Conservation (phyloP, 2,329 filamentous ascomycete species). For the Daldinia sp. region DNA sequence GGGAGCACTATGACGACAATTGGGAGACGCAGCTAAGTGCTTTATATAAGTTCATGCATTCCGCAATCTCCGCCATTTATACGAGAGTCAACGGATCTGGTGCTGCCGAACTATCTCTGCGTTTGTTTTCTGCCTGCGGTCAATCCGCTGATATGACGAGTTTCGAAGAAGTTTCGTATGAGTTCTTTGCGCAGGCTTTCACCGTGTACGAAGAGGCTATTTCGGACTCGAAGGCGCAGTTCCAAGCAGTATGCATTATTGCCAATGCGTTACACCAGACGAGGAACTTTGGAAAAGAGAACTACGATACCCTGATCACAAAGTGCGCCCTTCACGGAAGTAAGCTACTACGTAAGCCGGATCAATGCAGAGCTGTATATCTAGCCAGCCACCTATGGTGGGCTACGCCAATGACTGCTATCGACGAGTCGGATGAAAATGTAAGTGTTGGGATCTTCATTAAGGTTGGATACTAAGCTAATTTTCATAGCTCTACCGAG, state of each 20-base stretch:
- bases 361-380: conserved; percentile 97
- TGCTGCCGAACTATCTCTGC: conserved; percentile 85
- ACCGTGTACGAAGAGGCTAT: conserved; percentile 97
- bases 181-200: conserved; percentile 98
- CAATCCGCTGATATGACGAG: conserved; percentile 91
- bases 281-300: conserved; percentile 91
- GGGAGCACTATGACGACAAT: conserved; percentile 81
- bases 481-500: conserved; percentile 79
- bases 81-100: conserved; percentile 79
- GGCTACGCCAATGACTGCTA: conserved; percentile 83
- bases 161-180: conserved; percentile 95
- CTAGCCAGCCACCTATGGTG: conserved; percentile 98
- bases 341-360: conserved; percentile 95
- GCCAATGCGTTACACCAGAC: conserved; percentile 88
- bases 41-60: conserved; percentile 95
- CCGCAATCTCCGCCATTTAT: conserved; percentile 85
- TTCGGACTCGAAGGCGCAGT: conserved; percentile 94
- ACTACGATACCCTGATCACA: conserved; percentile 98
- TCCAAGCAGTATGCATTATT: conserved; percentile 96
- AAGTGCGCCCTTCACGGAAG: conserved; percentile 97
- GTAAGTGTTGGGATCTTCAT: conserved; percentile 7
- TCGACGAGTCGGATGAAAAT: conserved; percentile 77
- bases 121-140: conserved; percentile 89
- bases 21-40: conserved; percentile 73
- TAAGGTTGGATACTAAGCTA: neutral